phyloP scores from a whole-genome alignment of 2,329 filamentous ascomycete species.

The Westerdykella sp. region DNA sequence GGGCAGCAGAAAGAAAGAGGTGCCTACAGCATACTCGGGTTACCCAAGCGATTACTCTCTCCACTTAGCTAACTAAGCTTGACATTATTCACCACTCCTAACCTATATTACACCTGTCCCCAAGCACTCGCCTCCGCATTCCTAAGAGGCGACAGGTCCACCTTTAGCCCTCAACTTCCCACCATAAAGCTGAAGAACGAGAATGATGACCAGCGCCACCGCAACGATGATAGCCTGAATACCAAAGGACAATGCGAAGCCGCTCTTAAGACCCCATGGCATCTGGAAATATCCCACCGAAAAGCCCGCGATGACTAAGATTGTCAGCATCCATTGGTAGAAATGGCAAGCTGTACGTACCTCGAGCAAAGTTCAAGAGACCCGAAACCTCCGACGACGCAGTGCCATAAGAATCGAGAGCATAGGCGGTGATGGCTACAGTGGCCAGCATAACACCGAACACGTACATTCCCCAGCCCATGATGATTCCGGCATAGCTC shows the following conservation, averaged over 20 bases:
- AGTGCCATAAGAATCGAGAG: slow-evolving; percentile 29
- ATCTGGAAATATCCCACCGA: slow-evolving; percentile 33
- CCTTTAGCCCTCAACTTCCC: slow-evolving; percentile 20
- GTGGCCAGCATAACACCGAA: slow-evolving; percentile 30
- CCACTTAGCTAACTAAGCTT: too few species aligned
- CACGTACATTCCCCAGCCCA: slow-evolving; percentile 34
- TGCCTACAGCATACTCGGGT: too few species aligned
- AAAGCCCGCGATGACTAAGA: slow-evolving; percentile 27
- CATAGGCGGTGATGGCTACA: slow-evolving; percentile 32
- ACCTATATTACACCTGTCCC: neutral
- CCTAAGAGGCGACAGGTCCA: slow-evolving; percentile 13
- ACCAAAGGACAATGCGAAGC: slow-evolving; percentile 29
- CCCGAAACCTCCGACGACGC: slow-evolving; percentile 29
- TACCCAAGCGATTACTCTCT: too few species aligned
- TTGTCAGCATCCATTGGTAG: neutral
- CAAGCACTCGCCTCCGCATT: neutral
- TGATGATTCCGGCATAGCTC: slow-evolving; percentile 26
- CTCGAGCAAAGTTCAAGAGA: slow-evolving; percentile 32
- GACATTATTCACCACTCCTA: too few species aligned
- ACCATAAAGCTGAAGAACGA: slow-evolving; percentile 25
- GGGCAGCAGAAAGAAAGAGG: too few species aligned
- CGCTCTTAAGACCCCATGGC: slow-evolving; percentile 27
- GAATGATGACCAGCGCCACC: slow-evolving; percentile 21
- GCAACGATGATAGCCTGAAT: slow-evolving; percentile 32
- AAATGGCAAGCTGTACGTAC: slow-evolving; percentile 6